Evolutionary conservation across 164 flowering plant species (phyloP).

Genomic region (Warburgia ugandensis): DNA sequence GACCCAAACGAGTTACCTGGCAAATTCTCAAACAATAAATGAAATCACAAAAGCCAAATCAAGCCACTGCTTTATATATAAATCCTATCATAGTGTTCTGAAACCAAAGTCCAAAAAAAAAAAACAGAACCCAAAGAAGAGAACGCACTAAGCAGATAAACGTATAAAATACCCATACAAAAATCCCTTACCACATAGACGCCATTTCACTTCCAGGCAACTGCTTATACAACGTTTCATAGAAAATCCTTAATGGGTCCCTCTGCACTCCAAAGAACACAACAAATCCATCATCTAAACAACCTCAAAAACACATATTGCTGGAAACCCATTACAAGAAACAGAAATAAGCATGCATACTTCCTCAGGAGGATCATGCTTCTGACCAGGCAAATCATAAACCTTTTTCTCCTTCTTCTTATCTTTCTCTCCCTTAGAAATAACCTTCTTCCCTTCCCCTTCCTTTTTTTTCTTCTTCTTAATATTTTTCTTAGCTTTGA

Average conservation of each 20-base stretch:
- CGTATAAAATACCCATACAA: not conserved
- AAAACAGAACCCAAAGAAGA: not conserved
- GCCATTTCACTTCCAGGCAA: conserved; percentile 85
- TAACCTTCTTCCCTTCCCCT: conserved; percentile 17
- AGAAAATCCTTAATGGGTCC: conserved; percentile 88
- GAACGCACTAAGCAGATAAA: too few relatives aligned
- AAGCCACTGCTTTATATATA: too few relatives aligned
- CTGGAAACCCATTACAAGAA: not conserved
- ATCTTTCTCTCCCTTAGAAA: conserved; percentile 11
- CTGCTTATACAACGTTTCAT: conserved; percentile 68
- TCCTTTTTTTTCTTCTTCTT: conserved; percentile 17
- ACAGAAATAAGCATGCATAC: conserved; percentile 25
- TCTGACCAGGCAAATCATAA: conserved; percentile 92
- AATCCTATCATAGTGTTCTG: too few relatives aligned
- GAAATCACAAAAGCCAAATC: too few relatives aligned
- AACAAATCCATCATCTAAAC: conserved; percentile 6
- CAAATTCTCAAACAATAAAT: too few relatives aligned
- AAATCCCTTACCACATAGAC: conserved; percentile 61
- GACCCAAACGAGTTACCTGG: too few relatives aligned
- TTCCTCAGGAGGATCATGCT: conserved; percentile 82
- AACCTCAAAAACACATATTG: not conserved
- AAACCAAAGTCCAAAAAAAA: not conserved
- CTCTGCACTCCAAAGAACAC: conserved; percentile 49
- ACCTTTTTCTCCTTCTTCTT: conserved; percentile 67
- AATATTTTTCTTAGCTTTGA: conserved; percentile 25